Conservation (phyloP, 164 flowering plant species). For the Magnolia changhungtana region DNA sequence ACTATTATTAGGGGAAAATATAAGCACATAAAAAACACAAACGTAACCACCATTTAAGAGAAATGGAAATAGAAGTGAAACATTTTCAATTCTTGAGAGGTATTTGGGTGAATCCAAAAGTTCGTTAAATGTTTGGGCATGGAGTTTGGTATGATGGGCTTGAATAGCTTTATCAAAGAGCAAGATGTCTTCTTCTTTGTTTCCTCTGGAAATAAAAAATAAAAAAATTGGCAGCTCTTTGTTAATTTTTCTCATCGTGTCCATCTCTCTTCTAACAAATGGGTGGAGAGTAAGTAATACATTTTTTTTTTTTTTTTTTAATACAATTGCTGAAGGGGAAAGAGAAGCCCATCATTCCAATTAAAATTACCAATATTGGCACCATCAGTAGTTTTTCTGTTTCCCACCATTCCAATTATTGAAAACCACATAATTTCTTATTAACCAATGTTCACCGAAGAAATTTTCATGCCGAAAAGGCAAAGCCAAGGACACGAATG, state of each 20-base stretch:
- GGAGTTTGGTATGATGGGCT: not conserved
- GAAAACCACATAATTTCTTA: not conserved
- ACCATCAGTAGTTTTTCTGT: not conserved
- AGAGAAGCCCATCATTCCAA: not conserved
- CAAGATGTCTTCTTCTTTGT: too few relatives aligned
- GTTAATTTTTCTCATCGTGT: too few relatives aligned
- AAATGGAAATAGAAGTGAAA: not conserved
- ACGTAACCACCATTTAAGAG: not conserved
- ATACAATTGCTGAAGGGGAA: too few relatives aligned
- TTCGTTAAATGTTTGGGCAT: not conserved
- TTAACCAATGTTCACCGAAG: not conserved
- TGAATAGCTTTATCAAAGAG: not conserved
- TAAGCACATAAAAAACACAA: too few relatives aligned
- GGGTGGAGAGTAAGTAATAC: too few relatives aligned
- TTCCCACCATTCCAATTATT: not conserved
- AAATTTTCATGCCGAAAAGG: not conserved
- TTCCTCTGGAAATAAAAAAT: too few relatives aligned
- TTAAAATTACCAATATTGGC: not conserved
- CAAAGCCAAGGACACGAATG: not conserved
- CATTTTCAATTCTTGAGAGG: not conserved
- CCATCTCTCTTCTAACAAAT: too few relatives aligned
- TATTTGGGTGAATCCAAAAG: not conserved
- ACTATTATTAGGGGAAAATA: too few relatives aligned
- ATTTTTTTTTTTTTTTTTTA: too few relatives aligned
- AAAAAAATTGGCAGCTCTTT: too few relatives aligned